phyloP scores from a whole-genome alignment of 495 filamentous ascomycete species.

The Daldinia concentrica region DNA sequence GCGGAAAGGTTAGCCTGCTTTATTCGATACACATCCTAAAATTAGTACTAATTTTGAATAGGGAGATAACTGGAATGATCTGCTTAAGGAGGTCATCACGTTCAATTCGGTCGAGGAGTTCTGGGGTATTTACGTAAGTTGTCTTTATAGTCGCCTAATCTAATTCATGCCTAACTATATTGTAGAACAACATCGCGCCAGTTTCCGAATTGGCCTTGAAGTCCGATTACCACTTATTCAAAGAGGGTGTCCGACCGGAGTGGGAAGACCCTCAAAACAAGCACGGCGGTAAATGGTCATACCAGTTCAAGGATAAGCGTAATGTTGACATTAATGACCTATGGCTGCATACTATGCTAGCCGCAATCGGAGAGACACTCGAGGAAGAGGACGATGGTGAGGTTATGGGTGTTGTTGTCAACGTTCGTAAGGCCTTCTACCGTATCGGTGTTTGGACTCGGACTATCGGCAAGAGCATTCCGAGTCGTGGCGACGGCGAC shows the following conservation, averaged over 20 bases:
- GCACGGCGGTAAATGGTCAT: conserved; percentile 98
- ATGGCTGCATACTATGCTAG: conserved; percentile 96
- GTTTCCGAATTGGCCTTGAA: conserved; percentile 95
- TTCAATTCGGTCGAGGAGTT: conserved; percentile 99
- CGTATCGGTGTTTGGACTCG: conserved; percentile 93
- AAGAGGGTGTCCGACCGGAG: conserved; percentile 93
- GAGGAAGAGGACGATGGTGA: conserved; percentile 94
- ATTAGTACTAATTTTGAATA: conserved; percentile 43
- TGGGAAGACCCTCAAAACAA: conserved; percentile 99
- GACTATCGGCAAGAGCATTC: conserved; percentile 83
- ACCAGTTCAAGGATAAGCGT: conserved; percentile 95
- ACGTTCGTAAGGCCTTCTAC: conserved; percentile 97
- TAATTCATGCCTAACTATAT: conserved; percentile 14
- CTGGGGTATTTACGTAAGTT: conserved; percentile 97
- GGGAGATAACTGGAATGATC: conserved; percentile 98
- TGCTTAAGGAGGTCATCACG: conserved; percentile 97
- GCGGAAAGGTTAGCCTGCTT: conserved; percentile 78
- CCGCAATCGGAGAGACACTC: conserved; percentile 96
- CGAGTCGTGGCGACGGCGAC: conserved; percentile 75
- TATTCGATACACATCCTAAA: conserved; percentile 7
- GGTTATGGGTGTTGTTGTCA: conserved; percentile 99
- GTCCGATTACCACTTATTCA: conserved; percentile 99
- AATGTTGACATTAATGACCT: conserved; percentile 89
- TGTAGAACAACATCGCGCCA: conserved; percentile 96
- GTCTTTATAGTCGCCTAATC: not conserved